Evolutionary conservation across 2,329 filamentous ascomycete species (phyloP).

Genomic region (Stromatinia cepivora): DNA sequence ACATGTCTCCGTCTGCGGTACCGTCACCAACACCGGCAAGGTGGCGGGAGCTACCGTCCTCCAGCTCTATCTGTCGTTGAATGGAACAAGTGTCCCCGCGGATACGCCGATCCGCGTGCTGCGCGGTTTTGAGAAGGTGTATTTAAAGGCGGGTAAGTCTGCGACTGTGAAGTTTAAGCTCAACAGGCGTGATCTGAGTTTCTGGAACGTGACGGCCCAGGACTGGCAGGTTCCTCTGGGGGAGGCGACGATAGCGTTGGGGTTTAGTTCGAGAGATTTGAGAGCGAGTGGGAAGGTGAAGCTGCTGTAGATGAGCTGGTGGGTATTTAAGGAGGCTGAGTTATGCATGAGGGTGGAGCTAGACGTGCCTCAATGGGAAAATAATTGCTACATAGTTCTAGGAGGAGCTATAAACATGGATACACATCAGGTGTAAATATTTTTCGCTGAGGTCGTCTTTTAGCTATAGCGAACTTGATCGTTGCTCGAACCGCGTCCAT

Average conservation of each 20-base stretch:
- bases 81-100: neutral
- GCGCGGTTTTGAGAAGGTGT: conserved; percentile 75
- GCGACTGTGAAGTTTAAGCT: conserved; percentile 65
- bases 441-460: too few relatives aligned
- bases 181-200: conserved; percentile 77
- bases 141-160: conserved; percentile 64
- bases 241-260: conserved; percentile 29
- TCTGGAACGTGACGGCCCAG: conserved; percentile 75
- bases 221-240: conserved; percentile 64
- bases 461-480: too few relatives aligned
- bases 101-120: conserved; percentile 55
- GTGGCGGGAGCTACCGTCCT: conserved; percentile 36
- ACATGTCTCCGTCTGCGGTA: conserved; percentile 49
- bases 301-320: neutral
- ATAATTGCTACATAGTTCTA: too few relatives aligned
- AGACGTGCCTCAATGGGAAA: too few relatives aligned
- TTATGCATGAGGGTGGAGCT: too few relatives aligned
- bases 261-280: conserved; percentile 31
- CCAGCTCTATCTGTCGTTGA: conserved; percentile 41
- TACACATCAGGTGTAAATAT: too few relatives aligned
- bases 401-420: too few relatives aligned
- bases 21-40: conserved; percentile 53
- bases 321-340: too few relatives aligned
- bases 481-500: too few relatives aligned
- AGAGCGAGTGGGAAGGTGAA: neutral